Base-by-base conservation (phyloP, 441 rosid genomes). In the Erysimum cheiri region DNA sequence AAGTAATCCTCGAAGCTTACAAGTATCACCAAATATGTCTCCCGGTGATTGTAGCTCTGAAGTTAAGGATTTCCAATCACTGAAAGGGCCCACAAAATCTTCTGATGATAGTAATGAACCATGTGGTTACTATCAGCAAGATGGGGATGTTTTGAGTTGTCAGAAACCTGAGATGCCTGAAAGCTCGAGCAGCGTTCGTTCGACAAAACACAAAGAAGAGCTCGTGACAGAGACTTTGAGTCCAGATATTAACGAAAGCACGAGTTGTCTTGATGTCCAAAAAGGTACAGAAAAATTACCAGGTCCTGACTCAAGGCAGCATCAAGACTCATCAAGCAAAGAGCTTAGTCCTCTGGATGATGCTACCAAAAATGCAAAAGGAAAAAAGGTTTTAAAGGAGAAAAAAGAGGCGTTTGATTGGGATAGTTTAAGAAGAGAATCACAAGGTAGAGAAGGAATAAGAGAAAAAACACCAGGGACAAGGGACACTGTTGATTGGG, bases 401-500 rank as follows among this genome's bases (percentile, higher is more conserved):
- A 83, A 75, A 55, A 80, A 76, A 77, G 81, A 72, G 13, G 64
- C 79, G 41, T 74, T 83, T 59, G 83, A 88, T 48, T 88, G 90
- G 90, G 93, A 88, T 60, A 79, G 82, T 76, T 79, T 88, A 63
- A 81, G 88, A 77, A 88, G 73, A 80, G 79, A 75, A 66, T 83
- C 76, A 19, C 80, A 80, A 79, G 56, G 37, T 4, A 71, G 64
- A 61, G 80, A 71, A 64, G 76, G 78, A 4, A 81, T 70, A 74
- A 84, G 79, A 75, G 81, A 73, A 62, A 88, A 75, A 54, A 78
- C 88, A 47, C 52, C 71, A 64, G 79, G 79, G 55, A 80, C 86
- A 54, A 71, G 70, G 79, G 93, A 88, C 67, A 78, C 90, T 36
- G 81, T 88, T 35, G 88, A 88, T 72, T 88, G 90, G 90, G 86